Conservation (phyloP, 805 yeast genomes). For the Lipomyces anomalus region DNA sequence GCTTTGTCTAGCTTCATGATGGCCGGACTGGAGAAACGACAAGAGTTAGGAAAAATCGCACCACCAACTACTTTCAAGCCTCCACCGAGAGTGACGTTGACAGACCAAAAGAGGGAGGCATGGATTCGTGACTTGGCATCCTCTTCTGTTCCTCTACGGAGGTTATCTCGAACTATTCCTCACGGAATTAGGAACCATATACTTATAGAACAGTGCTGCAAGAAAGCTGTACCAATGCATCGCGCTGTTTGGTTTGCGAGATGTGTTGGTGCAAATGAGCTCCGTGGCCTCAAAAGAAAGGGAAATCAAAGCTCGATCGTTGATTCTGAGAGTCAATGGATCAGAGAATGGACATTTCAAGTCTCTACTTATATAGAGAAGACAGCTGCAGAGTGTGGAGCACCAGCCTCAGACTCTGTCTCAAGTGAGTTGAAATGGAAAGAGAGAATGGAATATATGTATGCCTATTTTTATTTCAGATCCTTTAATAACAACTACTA, state of each 20-base stretch:
- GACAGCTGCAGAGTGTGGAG: conserved; percentile 43
- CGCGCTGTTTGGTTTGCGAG: conserved; percentile 89
- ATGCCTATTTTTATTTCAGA: neutral
- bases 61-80: conserved; percentile 59
- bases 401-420: conserved; percentile 7
- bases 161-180: conserved; percentile 73
- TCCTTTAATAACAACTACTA: neutral
- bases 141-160: conserved; percentile 56
- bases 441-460: conserved; percentile 51
- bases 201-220: conserved; percentile 66
- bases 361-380: conserved; percentile 56
- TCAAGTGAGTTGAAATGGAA: conserved; percentile 39
- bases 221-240: conserved; percentile 62
- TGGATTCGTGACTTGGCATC: conserved; percentile 83
- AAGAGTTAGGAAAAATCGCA: conserved; percentile 41
- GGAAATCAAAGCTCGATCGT: conserved; percentile 29
- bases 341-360: conserved; percentile 86
- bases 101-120: conserved; percentile 75
- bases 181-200: conserved; percentile 78
- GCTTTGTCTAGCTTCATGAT: conserved; percentile 46
- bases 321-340: conserved; percentile 54
- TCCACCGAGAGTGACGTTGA: conserved; percentile 84
- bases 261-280: conserved; percentile 78
- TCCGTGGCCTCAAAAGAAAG: conserved; percentile 52
- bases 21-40: conserved; percentile 45